These are phyloP conservation scores for Nevesoporus exiguus DNA, from an alignment of 768 basidiomycete species.

Conservation along the genomic window DNA sequence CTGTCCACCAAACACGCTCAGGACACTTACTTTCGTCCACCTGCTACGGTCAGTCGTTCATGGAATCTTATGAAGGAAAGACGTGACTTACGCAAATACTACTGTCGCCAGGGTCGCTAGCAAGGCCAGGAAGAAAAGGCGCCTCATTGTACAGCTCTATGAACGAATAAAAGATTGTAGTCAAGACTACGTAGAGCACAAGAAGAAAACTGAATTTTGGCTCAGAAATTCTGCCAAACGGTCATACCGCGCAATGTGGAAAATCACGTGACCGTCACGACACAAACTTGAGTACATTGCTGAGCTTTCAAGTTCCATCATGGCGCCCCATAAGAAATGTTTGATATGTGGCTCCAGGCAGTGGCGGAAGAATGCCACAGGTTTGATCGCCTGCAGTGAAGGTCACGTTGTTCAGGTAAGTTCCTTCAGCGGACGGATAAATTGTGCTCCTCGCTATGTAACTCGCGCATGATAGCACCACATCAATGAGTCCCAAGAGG, in stretches of 20 bases:
- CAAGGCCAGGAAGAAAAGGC: slow-evolving; percentile 42
- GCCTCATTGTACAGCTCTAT: slow-evolving; percentile 43
- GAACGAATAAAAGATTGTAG: neutral
- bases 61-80: neutral
- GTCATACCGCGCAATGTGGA: too few species aligned
- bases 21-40: slow-evolving; percentile 62
- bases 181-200: too few species aligned
- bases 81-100: slow-evolving; percentile 54
- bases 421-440: neutral
- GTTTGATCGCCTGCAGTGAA: slow-evolving; percentile 82
- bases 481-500: slow-evolving; percentile 72
- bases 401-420: slow-evolving; percentile 86
- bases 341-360: slow-evolving; percentile 76
- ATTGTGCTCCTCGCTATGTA: neutral
- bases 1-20: neutral
- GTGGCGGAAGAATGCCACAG: slow-evolving; percentile 86
- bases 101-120: slow-evolving; percentile 51
- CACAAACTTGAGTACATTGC: too few species aligned
- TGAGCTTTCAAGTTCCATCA: neutral
- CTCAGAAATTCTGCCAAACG: too few species aligned
- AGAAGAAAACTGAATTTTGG: neutral
- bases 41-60: slow-evolving; percentile 32
- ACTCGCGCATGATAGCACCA: slow-evolving; percentile 54
- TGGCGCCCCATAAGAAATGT: slow-evolving; percentile 67
- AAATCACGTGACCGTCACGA: too few species aligned